Conservation (phyloP, 129 eudicot species). For the Artemisia tridentata region DNA sequence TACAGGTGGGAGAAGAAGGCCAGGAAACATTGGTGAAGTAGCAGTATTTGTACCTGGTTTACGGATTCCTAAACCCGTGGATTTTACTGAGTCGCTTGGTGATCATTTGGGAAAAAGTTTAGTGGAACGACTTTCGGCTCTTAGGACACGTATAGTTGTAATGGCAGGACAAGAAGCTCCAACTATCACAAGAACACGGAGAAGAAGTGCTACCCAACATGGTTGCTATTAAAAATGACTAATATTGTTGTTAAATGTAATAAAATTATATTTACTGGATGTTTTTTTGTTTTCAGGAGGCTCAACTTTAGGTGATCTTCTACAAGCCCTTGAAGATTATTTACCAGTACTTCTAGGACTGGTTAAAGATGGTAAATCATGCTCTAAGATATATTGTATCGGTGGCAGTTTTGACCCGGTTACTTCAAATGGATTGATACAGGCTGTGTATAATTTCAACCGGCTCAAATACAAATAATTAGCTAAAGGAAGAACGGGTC, state of each 20-base stretch:
- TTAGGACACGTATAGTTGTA: conserved; percentile 86
- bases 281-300: conserved; percentile 56
- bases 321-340: conserved; percentile 95
- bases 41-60: conserved; percentile 89
- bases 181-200: conserved; percentile 75
- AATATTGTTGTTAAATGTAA: conserved; percentile 1
- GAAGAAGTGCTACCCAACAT: conserved; percentile 83
- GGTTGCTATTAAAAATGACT: conserved; percentile 41
- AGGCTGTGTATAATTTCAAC: too few relatives aligned
- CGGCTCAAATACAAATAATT: too few relatives aligned
- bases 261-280: conserved; percentile 22
- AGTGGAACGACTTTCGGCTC: conserved; percentile 80
- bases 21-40: conserved; percentile 85
- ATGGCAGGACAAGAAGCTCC: conserved; percentile 98
- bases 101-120: conserved; percentile 61
- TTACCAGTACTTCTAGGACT: conserved; percentile 88
- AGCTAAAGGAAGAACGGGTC: too few relatives aligned
- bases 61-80: conserved; percentile 84
- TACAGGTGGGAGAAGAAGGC: conserved; percentile 78
- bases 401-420: too few relatives aligned
- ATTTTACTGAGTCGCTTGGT: conserved; percentile 68
- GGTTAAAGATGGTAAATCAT: conserved; percentile 88
- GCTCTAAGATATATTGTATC: not conserved
- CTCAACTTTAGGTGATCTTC: conserved; percentile 80
- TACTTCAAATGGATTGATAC: too few relatives aligned